phyloP scores from a whole-genome alignment of 352 stramenopile species.

The Globisporangium nunn region DNA sequence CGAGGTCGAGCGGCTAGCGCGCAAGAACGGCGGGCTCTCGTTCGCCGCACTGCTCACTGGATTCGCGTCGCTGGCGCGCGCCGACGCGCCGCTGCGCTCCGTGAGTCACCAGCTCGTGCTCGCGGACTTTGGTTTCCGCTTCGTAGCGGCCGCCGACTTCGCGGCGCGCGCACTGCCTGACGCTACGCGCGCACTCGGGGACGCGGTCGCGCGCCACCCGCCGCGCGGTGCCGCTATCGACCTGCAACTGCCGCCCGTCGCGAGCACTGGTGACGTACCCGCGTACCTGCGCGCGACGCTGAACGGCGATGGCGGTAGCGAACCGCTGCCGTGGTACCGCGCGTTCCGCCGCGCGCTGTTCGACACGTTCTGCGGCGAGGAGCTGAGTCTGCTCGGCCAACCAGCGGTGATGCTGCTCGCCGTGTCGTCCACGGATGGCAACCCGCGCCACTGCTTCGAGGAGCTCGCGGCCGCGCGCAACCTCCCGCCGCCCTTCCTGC shows the following conservation, averaged over 20 bases:
- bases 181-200: constrained; percentile 53
- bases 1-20: constrained; percentile 71
- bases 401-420: constrained; percentile 70
- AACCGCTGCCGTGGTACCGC: constrained; percentile 64
- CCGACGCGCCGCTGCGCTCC: constrained; percentile 66
- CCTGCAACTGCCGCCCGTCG: constrained; percentile 55
- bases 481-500: constrained; percentile 53
- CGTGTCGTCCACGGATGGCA: constrained; percentile 76
- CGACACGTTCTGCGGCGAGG: constrained; percentile 79
- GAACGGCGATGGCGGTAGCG: constrained; percentile 13
- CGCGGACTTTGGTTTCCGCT: constrained; percentile 70
- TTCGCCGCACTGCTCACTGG: constrained; percentile 70
- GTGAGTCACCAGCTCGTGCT: constrained; percentile 64
- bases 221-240: constrained; percentile 29
- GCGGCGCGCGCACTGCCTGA: constrained; percentile 32
- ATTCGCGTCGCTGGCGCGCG: constrained; percentile 50
- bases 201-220: constrained; percentile 48
- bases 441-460: constrained; percentile 71
- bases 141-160: constrained; percentile 53
- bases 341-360: constrained; percentile 75
- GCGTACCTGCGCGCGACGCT: constrained; percentile 45
- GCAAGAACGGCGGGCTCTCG: constrained; percentile 72
- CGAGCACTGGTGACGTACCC: constrained; percentile 52
- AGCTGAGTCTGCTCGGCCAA: constrained; percentile 70
- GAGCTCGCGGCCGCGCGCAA: constrained; percentile 40